Percentiles rank a stretch among this genome's conserved stretches.
Evolutionary conservation across 1,284 basidiomycete species (phyloP).

Genomic region (Microbotryum scabiosae): DNA sequence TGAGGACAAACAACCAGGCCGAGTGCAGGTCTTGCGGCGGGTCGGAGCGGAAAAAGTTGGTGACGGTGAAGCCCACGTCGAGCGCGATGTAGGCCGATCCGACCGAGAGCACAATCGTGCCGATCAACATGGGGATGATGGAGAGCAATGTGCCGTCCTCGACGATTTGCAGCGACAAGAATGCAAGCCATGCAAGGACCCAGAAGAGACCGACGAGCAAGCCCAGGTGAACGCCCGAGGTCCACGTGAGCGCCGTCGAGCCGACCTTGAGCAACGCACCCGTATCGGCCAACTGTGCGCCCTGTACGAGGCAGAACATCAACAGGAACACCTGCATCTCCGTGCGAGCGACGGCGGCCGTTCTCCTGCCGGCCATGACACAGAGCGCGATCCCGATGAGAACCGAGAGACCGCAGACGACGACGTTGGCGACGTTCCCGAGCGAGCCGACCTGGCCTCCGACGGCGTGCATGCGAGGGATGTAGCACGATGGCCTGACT

Average conservation of each 20-base stretch:
- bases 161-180: slow-evolving; percentile 34
- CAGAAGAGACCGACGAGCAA: slow-evolving; percentile 28
- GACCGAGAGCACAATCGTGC: slow-evolving; percentile 26
- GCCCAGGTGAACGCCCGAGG: slow-evolving; percentile 30
- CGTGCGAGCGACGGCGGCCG: slow-evolving; percentile 31
- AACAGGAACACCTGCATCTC: slow-evolving; percentile 31
- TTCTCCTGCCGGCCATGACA: slow-evolving; percentile 20
- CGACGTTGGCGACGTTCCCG: slow-evolving; percentile 33
- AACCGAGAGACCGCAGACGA: slow-evolving; percentile 29
- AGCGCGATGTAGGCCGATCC: slow-evolving; percentile 33
- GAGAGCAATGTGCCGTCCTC: slow-evolving; percentile 35
- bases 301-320: slow-evolving; percentile 31
- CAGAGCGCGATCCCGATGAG: slow-evolving; percentile 29
- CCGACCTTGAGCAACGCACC: slow-evolving; percentile 29
- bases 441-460: slow-evolving; percentile 22
- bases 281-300: slow-evolving; percentile 33
- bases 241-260: slow-evolving; percentile 25
- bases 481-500: slow-evolving; percentile 24
- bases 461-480: slow-evolving; percentile 25
- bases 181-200: slow-evolving; percentile 31
- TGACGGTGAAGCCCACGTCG: slow-evolving; percentile 35
- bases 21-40: slow-evolving; percentile 28
- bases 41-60: slow-evolving; percentile 33
- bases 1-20: slow-evolving; percentile 34
- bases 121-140: slow-evolving; percentile 19